Evolutionary conservation across 768 basidiomycete genomes (phyloP), one percentile per base, ranked within the genome.

Genomic region (Rossbeevera mucosa): DNA sequence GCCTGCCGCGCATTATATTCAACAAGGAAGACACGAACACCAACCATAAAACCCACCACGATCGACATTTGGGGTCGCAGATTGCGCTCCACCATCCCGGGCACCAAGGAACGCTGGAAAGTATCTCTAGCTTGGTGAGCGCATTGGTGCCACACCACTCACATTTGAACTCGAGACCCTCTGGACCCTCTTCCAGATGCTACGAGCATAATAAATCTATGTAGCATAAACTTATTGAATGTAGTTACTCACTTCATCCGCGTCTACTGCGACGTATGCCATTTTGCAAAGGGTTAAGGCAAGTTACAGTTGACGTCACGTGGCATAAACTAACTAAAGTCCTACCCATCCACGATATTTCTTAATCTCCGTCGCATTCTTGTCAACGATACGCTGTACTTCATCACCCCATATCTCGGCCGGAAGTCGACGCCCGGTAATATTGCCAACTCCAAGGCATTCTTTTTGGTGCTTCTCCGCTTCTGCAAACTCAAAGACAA

Each of bases 401-500:
- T 84, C 82, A 14, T 72, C 62, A 2, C 88, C 91, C 91, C 91
- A 94, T 7, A 91, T 73, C 47, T 80, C 80, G 52, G 71, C 75
- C 0, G 83, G 80, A 20, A 54, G 64, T 31, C 50, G 64, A 48
- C 52, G 46, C 30, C 47, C 56, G 26, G 26, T 46, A 9, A 18
- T 33, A 46, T 49, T 44, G 26, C 53, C 57, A 2, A 54, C 26
- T 29, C 58, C 58, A 40, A 64, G 74, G 41, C 79, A 81, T 31
- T 75, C 74, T 51, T 67, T 70, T 31, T 75, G 64, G 65, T 93
- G 92, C 51, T 74, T 77, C 63, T 84, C 83, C 0, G 83, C 88
- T 50, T 96, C 91, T 46, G 74, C 76, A 50, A 76, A 68, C 51
- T 92, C 90, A 71, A 97, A 83, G 3, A 93, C 85, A 11, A 94